These are phyloP conservation scores for Ceratocystis variospora DNA, from an alignment of 2,329 filamentous ascomycete species.

Conservation along the genomic window DNA sequence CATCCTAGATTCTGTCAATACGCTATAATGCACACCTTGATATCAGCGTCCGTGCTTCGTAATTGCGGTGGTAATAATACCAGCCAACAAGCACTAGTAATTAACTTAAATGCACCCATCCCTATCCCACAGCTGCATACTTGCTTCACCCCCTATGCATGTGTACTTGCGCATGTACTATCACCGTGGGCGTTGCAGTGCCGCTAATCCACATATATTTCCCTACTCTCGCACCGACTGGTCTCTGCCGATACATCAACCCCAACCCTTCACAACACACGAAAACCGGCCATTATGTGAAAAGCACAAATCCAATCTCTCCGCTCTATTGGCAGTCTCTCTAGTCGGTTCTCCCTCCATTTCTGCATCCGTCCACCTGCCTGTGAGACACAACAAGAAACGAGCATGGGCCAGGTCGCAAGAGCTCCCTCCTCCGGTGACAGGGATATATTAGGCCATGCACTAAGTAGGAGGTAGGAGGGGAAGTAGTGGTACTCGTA, in stretches of 20 bases:
- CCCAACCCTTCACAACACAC: not conserved
- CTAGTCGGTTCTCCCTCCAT: not conserved
- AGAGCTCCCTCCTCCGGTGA: not conserved
- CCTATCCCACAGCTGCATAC: no score
- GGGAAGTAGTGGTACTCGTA: not conserved
- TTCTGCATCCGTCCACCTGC: not conserved
- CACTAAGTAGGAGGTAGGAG: not conserved
- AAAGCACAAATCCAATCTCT: not conserved
- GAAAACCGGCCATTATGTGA: not conserved
- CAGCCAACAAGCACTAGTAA: not conserved
- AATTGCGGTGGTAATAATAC: not conserved
- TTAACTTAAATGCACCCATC: no score
- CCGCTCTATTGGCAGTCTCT: not conserved
- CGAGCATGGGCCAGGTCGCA: not conserved
- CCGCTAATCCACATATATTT: not conserved
- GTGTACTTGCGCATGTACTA: not conserved
- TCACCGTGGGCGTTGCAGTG: not conserved
- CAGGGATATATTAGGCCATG: not conserved
- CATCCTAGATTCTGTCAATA: not conserved
- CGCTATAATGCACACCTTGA: not conserved
- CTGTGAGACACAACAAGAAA: constrained; percentile 10
- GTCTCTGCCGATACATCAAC: no score
- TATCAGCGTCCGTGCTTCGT: not conserved
- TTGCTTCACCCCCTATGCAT: not conserved
- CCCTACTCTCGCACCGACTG: not conserved